Percentiles rank a stretch among this genome's conserved stretches.
Conservation (phyloP, 2,329 filamentous ascomycete genomes). For the Nannizziopsis arthrosporioides region DNA sequence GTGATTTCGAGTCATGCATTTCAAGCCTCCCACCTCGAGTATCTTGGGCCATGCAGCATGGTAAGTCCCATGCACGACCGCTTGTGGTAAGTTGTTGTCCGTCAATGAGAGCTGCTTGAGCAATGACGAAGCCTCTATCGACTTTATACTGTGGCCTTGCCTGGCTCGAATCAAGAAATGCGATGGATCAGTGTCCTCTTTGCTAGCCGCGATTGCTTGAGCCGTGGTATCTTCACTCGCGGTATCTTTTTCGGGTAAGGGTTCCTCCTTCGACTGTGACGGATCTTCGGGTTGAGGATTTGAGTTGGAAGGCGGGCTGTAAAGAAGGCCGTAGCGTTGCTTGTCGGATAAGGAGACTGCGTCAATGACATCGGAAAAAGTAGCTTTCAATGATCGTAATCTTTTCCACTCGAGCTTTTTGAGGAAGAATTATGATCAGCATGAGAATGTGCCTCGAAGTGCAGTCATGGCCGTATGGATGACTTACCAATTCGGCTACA, state of each 20-base stretch:
- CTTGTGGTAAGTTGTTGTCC: conserved; percentile 44
- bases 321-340: conserved; percentile 74
- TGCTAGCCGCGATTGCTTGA: conserved; percentile 28
- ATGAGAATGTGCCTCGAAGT: no score
- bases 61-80: conserved; percentile 80
- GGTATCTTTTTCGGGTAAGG: conserved; percentile 16
- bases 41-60: conserved; percentile 69
- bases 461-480: not conserved
- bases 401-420: conserved; percentile 45
- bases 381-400: conserved; percentile 59
- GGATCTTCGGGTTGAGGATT: not conserved
- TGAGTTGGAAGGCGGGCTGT: conserved; percentile 23
- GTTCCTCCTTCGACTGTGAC: conserved; percentile 12
- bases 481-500: conserved; percentile 46
- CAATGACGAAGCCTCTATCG: conserved; percentile 56
- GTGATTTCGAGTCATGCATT: conserved; percentile 71
- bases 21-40: conserved; percentile 61
- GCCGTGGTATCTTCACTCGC: conserved; percentile 22
- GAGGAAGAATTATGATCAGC: not conserved
- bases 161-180: conserved; percentile 87
- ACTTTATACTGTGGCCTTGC: conserved; percentile 79
- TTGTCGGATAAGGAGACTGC: conserved; percentile 72
- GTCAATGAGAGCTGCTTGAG: conserved; percentile 56
- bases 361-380: conserved; percentile 58
- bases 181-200: conserved; percentile 40